Conservation (phyloP, 352 stramenopile genomes). For the Thraustochytrium striatum region DNA sequence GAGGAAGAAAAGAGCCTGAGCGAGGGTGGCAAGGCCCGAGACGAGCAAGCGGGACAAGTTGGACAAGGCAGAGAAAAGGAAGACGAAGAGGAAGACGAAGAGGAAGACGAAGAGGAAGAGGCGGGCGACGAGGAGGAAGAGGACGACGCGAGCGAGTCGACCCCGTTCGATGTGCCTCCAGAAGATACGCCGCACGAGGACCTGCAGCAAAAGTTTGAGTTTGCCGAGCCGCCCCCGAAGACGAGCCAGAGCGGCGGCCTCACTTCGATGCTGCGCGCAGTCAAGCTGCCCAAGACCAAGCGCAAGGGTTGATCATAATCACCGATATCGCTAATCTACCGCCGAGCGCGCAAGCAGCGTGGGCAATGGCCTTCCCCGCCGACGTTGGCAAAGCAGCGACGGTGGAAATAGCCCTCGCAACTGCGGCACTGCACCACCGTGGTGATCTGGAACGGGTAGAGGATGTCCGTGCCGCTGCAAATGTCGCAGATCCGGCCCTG, state of each 20-base stretch:
- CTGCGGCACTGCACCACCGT: conserved; percentile 17
- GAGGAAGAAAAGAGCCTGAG: no score
- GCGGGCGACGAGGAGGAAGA: no score
- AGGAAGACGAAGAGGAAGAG: no score
- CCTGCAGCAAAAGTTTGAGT: background rate
- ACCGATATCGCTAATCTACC: no score
- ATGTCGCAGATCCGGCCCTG: background rate
- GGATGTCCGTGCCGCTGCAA: background rate
- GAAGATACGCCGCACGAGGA: no score
- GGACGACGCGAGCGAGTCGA: no score
- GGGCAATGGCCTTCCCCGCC: conserved; percentile 26
- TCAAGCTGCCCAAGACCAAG: no score
- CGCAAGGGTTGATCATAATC: background rate
- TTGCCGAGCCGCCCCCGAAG: background rate
- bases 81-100: no score
- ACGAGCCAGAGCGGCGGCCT: background rate
- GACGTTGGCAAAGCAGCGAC: conserved; percentile 7
- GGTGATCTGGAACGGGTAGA: conserved; percentile 17
- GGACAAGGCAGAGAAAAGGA: no score
- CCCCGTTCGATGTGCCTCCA: no score
- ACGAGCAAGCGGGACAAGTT: no score
- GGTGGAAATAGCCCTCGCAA: conserved; percentile 1
- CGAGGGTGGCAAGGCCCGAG: no score
- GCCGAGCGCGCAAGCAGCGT: background rate
- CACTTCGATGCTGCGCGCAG: background rate